phyloP scores from a whole-genome alignment of 108 stramenopile species.

The Nannochloropsis salina region DNA sequence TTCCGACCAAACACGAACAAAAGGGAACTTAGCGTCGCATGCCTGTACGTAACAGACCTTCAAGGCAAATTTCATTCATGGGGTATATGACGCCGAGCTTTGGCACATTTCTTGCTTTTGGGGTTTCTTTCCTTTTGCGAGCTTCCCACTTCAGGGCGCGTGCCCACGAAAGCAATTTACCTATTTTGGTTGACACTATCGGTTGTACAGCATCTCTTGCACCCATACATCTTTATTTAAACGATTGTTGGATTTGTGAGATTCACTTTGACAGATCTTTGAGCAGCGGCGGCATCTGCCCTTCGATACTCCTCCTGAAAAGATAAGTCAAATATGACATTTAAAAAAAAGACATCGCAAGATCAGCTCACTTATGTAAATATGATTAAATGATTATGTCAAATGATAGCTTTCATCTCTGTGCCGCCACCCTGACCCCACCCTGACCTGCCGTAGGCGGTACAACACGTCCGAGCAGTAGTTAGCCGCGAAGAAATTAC shows the following conservation, averaged over 20 bases:
- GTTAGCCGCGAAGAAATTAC: not conserved
- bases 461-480: constrained; percentile 1
- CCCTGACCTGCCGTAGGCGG: constrained; percentile 6
- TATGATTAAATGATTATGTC: not conserved
- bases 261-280: not conserved
- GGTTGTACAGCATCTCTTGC: too few relatives aligned
- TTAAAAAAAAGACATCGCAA: not conserved
- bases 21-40: too few relatives aligned
- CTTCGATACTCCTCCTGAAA: not conserved
- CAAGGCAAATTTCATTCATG: too few relatives aligned
- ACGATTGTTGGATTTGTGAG: not conserved
- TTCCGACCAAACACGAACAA: too few relatives aligned
- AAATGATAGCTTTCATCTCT: not conserved
- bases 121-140: too few relatives aligned
- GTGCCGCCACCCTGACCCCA: not conserved
- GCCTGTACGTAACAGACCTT: too few relatives aligned
- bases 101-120: too few relatives aligned
- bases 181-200: too few relatives aligned
- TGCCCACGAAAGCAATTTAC: too few relatives aligned
- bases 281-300: not conserved
- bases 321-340: not conserved
- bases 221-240: not conserved
- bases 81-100: too few relatives aligned
- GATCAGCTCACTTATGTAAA: not conserved
- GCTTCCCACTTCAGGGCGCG: too few relatives aligned